Conservation (phyloP, 2,329 filamentous ascomycete species). For the Colletotrichum neosansevieriae region DNA sequence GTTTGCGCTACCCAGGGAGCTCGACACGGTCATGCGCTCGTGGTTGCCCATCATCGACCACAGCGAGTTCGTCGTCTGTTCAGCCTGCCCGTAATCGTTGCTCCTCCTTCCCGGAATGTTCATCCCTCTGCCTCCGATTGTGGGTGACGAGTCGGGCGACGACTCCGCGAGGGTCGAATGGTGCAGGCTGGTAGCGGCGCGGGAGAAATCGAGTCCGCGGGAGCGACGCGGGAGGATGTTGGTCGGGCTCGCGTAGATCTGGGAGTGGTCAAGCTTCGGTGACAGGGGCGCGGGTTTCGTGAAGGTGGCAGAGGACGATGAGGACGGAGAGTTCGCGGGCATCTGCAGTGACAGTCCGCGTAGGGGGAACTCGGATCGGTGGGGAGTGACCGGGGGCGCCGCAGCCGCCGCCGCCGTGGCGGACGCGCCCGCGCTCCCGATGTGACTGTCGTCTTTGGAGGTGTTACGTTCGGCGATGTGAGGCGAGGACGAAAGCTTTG, state of each 20-base stretch:
- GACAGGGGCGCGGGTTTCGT: constrained; percentile 78
- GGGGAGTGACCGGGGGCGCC: constrained; percentile 75
- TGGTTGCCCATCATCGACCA: constrained; percentile 79
- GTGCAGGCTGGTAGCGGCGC: constrained; percentile 93
- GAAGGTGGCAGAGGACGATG: constrained; percentile 44
- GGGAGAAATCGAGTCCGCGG: constrained; percentile 90
- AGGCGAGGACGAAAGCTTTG: constrained; percentile 69
- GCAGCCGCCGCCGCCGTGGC: constrained; percentile 31
- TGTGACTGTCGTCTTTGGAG: constrained; percentile 75
- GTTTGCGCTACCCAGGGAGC: constrained; percentile 82
- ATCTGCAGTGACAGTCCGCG: constrained; percentile 79
- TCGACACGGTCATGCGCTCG: constrained; percentile 80
- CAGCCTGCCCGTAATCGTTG: constrained; percentile 61
- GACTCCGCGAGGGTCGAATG: constrained; percentile 94
- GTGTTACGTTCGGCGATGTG: constrained; percentile 66
- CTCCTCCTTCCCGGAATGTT: constrained; percentile 68
- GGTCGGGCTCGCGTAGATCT: constrained; percentile 87
- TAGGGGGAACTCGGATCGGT: constrained; percentile 71
- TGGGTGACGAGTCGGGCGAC: constrained; percentile 91
- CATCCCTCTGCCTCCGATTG: constrained; percentile 76
- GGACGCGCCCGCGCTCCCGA: constrained; percentile 52
- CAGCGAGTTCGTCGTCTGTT: constrained; percentile 77
- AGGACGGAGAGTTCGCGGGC: constrained; percentile 62
- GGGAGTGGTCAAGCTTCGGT: constrained; percentile 85
- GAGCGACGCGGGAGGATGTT: constrained; percentile 91